Conservation (phyloP, 345 rosid species). For the Durio zibethinus region DNA sequence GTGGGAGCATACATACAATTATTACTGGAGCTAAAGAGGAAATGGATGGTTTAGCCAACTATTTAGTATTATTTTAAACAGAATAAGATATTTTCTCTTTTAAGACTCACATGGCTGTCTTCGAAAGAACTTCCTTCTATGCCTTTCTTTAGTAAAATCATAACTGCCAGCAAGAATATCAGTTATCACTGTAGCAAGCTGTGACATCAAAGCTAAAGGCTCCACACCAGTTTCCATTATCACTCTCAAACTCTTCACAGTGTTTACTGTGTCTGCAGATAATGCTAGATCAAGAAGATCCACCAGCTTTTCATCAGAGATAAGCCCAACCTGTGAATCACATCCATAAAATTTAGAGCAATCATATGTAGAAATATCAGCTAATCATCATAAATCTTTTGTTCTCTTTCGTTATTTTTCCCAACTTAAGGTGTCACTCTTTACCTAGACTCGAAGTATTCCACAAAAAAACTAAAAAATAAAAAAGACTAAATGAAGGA, state of each 20-base stretch:
- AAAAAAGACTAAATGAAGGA: background rate
- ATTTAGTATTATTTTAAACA: background rate
- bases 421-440: background rate
- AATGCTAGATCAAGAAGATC: slow-evolving; percentile 98
- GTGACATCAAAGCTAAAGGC: slow-evolving; percentile 96
- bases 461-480: background rate
- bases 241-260: slow-evolving; percentile 82
- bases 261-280: slow-evolving; percentile 97
- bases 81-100: background rate
- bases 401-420: background rate
- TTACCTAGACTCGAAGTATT: background rate
- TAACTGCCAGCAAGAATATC: slow-evolving; percentile 93
- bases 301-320: slow-evolving; percentile 92
- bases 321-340: slow-evolving; percentile 74
- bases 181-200: slow-evolving; percentile 93
- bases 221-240: slow-evolving; percentile 96
- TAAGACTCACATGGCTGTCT: slow-evolving; percentile 69
- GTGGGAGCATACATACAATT: background rate
- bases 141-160: slow-evolving; percentile 70
- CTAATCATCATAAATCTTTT: background rate
- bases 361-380: slow-evolving; percentile 14
- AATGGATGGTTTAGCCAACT: slow-evolving; percentile 8
- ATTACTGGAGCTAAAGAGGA: background rate
- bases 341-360: slow-evolving; percentile 15
- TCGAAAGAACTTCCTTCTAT: slow-evolving; percentile 73